phyloP scores from a whole-genome alignment of 202 grass and related monocot genomes.

The Elaeis oleifera region DNA sequence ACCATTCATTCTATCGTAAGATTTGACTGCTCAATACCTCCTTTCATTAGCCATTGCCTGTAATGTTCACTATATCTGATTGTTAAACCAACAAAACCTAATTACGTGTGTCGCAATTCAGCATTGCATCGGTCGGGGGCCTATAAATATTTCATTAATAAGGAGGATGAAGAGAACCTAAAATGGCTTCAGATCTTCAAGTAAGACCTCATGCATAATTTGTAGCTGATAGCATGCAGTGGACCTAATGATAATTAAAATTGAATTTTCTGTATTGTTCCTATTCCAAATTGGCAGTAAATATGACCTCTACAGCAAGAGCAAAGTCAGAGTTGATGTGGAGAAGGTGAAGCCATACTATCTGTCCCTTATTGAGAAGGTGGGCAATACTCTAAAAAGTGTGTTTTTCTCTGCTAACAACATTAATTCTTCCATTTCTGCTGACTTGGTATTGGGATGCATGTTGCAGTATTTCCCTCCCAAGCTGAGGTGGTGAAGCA shows the following conservation, averaged over 20 bases:
- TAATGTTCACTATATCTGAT: no score
- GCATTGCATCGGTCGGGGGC: constrained; percentile 81
- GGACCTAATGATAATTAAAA: no score
- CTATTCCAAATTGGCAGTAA: background rate
- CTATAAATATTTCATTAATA: constrained; percentile 72
- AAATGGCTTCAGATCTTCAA: constrained; percentile 94
- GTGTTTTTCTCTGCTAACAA: background rate
- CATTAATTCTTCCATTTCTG: no score
- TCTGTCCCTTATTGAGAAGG: background rate
- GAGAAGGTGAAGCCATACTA: constrained; percentile 5
- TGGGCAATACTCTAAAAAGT: no score
- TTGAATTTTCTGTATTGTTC: no score
- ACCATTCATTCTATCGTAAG: constrained; percentile 21
- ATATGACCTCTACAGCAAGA: constrained; percentile 12
- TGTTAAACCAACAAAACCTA: background rate
- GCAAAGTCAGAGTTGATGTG: background rate
- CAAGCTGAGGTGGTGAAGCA: constrained; percentile 65
- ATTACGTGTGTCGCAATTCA: constrained; percentile 7
- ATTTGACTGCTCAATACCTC: no score
- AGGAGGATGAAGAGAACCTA: constrained; percentile 83
- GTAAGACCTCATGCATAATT: constrained; percentile 23
- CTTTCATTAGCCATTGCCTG: no score
- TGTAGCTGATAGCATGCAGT: no score
- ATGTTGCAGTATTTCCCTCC: constrained; percentile 63
- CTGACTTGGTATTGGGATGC: background rate